Conservation (phyloP, 148 eudicot species). For the Cornus florida region DNA sequence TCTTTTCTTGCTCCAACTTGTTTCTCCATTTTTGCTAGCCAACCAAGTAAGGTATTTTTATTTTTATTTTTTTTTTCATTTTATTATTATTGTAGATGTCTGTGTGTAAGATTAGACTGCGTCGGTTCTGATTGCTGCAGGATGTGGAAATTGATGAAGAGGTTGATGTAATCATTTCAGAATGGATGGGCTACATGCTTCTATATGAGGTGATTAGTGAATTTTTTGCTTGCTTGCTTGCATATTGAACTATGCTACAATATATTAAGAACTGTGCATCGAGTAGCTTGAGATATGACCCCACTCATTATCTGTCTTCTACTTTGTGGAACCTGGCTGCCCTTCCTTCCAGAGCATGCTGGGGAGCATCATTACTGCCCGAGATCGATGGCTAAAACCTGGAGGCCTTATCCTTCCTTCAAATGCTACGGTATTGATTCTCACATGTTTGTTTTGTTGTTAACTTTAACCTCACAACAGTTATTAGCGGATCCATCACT, state of each 20-base stretch:
- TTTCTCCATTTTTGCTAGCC: not conserved
- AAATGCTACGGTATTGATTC: conserved; percentile 67
- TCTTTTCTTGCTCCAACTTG: not conserved
- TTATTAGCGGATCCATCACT: not conserved
- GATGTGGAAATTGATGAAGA: conserved; percentile 90
- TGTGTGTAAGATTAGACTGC: not conserved
- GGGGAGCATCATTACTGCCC: conserved; percentile 91
- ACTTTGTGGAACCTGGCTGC: conserved; percentile 3
- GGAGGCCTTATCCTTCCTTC: conserved; percentile 99
- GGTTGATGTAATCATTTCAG: conserved; percentile 95
- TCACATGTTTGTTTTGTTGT: not conserved
- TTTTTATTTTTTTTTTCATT: not conserved
- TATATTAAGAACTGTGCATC: not conserved
- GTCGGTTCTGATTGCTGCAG: conserved; percentile 40
- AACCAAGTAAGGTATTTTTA: not conserved
- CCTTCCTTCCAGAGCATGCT: conserved; percentile 78
- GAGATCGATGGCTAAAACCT: conserved; percentile 99
- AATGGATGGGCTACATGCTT: conserved; percentile 99
- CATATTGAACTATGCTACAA: not conserved
- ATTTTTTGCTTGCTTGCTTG: conserved; percentile 5
- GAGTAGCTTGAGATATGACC: not conserved
- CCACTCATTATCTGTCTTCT: not conserved
- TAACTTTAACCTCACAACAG: not conserved
- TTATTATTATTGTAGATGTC: not conserved
- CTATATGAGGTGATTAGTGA: conserved; percentile 78